phyloP scores from a whole-genome alignment of 148 eudicot genomes.

The Heliosperma pusillum region DNA sequence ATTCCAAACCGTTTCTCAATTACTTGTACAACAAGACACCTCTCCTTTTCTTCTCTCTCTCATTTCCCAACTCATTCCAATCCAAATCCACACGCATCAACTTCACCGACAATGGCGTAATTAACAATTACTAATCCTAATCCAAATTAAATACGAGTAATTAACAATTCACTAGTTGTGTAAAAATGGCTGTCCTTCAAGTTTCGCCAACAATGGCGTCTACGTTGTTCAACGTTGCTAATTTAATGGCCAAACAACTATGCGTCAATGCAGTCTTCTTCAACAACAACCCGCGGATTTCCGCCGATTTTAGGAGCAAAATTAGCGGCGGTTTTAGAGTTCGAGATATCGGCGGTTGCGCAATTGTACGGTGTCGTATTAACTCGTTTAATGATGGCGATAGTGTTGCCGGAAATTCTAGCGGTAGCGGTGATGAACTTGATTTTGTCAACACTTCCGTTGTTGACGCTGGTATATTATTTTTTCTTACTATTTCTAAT shows the following conservation, averaged over 20 bases:
- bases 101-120: not conserved
- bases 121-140: too few species aligned
- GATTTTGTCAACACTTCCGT: slow-evolving; percentile 78
- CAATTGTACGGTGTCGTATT: slow-evolving; percentile 41
- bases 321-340: slow-evolving; percentile 21
- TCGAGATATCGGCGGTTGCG: slow-evolving; percentile 11
- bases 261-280: slow-evolving; percentile 32
- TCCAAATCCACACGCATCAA: not conserved
- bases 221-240: slow-evolving; percentile 28
- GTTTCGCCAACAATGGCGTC: slow-evolving; percentile 34
- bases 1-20: slow-evolving; percentile 16
- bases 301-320: not conserved
- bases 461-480: slow-evolving; percentile 67
- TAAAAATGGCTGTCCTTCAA: slow-evolving; percentile 36
- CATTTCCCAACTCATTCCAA: not conserved
- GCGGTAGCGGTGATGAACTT: slow-evolving; percentile 36
- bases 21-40: slow-evolving; percentile 11
- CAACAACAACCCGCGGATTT: slow-evolving; percentile 39
- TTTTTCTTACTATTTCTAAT: not conserved
- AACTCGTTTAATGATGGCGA: slow-evolving; percentile 71
- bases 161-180: not conserved
- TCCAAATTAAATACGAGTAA: not conserved
- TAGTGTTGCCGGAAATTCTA: slow-evolving; percentile 54
- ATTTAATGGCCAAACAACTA: slow-evolving; percentile 35
- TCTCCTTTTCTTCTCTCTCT: slow-evolving; percentile 15